These are phyloP conservation scores for Vitis hybrid DNA, from an alignment of 177 flowering plant species.

Conservation along the genomic window DNA sequence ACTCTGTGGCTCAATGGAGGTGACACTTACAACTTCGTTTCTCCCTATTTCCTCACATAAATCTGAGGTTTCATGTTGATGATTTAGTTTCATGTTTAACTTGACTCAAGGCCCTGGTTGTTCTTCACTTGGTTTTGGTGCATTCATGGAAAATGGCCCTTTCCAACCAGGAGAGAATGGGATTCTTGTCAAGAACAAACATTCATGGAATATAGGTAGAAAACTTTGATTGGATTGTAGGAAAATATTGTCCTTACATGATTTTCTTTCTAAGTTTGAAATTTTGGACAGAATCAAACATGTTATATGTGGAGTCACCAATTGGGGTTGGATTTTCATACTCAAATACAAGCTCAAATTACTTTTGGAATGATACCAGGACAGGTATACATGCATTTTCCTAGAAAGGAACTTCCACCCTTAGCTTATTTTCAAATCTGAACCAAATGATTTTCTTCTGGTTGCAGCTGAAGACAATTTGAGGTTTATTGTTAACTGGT, in stretches of 20 bases:
- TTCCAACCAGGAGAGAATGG: slow-evolving; percentile 38
- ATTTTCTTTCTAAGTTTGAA: too few species aligned
- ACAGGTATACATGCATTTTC: slow-evolving; percentile 20
- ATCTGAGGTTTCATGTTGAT: too few species aligned
- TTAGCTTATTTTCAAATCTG: neutral
- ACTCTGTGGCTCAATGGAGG: slow-evolving; percentile 61
- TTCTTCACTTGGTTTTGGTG: slow-evolving; percentile 50
- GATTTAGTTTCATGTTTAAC: too few species aligned
- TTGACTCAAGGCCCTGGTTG: slow-evolving; percentile 44
- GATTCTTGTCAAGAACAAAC: slow-evolving; percentile 27
- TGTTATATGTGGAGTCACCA: slow-evolving; percentile 42
- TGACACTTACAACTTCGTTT: neutral
- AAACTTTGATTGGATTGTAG: too few species aligned
- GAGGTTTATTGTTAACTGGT: slow-evolving; percentile 34
- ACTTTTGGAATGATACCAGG: slow-evolving; percentile 32
- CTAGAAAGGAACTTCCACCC: neutral
- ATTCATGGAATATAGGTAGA: slow-evolving; percentile 33
- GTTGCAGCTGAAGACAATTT: slow-evolving; percentile 37
- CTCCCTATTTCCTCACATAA: too few species aligned
- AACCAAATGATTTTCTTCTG: neutral
- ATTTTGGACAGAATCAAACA: slow-evolving; percentile 32
- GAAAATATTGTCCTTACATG: too few species aligned
- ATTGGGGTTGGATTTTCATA: slow-evolving; percentile 47
- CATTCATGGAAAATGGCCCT: slow-evolving; percentile 57
- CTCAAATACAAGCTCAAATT: slow-evolving; percentile 36